Base-by-base conservation (phyloP, 352 stramenopile genomes). In the Aphanomyces cochlioides region DNA sequence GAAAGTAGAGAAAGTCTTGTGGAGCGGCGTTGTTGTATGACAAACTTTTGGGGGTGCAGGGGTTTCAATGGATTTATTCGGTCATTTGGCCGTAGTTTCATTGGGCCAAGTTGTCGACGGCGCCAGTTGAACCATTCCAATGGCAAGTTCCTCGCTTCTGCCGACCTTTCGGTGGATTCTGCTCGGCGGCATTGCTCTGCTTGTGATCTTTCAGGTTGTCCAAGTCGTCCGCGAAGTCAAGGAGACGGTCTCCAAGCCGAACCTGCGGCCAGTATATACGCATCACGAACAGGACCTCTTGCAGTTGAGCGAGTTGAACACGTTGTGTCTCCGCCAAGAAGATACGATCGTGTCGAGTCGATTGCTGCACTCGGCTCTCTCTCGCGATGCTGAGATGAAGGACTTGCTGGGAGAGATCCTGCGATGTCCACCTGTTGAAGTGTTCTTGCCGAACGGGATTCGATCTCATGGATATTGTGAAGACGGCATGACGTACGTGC, bases 381-480 rank as follows among this genome's bases (percentile, higher is more conserved):
- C 43, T n/a, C 10, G 17, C 10, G 43, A 50, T n/a, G 43, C 43
- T 12, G 10, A 12, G 43, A 12, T 50, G 10, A n/a, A 12, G 10
- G 43, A 50, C 43, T n/a, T 89, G 53, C 72, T 89, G 48, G 63
- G 81, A 4, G 82, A 77, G 65, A 53, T 90, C 37, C 57, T 74
- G 37, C 54, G 68, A 21, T 59, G 50, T 36, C 50, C 50, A 2
- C n/a, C 45, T 12, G 36, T 66, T 28, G 39, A 66, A 12, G 37
- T 66, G 21, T 66, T 66, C 37, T 28, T 66, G 12, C 58, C 58
- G 17, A 66, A 8, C 17, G 13, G 21, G 3, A n/a, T 66, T 28
- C 58, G 21, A 6, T n/a, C 21, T 10, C 17, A 21, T 10, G 58
- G 58, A 12, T 66, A 66, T 38, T 66, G 58, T 38, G 58, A 66